Evolutionary conservation across 768 basidiomycete species (phyloP), one percentile per base, ranked within the genome.

Genomic region (Amyloporia xantha): DNA sequence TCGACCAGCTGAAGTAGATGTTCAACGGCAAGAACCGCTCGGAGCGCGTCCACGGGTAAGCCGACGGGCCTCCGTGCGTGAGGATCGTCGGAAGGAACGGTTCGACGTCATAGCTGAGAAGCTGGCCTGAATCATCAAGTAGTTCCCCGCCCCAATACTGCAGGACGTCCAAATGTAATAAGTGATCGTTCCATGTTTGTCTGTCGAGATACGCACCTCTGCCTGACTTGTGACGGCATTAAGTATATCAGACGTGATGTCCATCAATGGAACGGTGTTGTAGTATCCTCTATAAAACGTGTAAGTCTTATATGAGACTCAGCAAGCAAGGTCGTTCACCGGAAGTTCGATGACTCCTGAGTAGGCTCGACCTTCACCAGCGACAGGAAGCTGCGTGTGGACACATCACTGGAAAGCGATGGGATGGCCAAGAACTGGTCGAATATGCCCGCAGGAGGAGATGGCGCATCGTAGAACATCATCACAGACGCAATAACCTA

Each of bases 391-490:
- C 66, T 65, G 4, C 71, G 62, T 0, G 74, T 74, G 1, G 51
- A 56, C 2, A 78, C 57, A 50, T 76, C 69, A 44, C 60, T 59
- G 1, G 59, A 58, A 20, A 75, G 41, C n/a, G 56, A 45, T 2
- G 74, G 72, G 30, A 80, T 74, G 1, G 67, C 63, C 17, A 79
- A 53, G 61, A 77, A 77, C 7, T 68, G 68, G 50, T 80, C 77
- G 52, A 79, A 80, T 23, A 78, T 70, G 1, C 75, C 78, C 0
- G 54, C 48, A 0, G 78, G 78, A 1, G 71, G 71, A 0, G 60
- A 67, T 12, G 81, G 81, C 0, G 55, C 76, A 54, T 84, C 76
- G 54, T 85, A 84, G 62, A 84, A 85, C 25, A 84, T 44, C 2
- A 65, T 63, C 47, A 41, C 36, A 25, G 59, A 56, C 17, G 44